These are phyloP conservation scores for Blepharisma japonicum DNA, from an alignment of 73 alveolate species.

Conservation along the genomic window DNA sequence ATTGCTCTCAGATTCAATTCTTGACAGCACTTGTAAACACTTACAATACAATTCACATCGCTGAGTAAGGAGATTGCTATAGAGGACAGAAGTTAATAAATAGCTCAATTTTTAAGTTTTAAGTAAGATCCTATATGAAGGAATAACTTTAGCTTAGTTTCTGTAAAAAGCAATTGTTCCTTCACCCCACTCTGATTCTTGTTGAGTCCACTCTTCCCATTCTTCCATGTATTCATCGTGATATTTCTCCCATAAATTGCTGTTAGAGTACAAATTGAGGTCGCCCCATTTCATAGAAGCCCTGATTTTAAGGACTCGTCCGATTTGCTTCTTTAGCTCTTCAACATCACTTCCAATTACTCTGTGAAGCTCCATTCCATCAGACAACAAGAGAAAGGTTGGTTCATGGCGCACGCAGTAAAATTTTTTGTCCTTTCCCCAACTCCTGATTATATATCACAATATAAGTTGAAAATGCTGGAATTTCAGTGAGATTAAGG, in stretches of 20 bases:
- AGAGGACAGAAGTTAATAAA: no score
- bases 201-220: neutral
- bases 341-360: constrained; percentile 24
- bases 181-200: neutral
- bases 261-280: neutral
- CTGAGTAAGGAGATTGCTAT: no score
- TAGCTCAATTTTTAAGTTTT: no score
- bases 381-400: constrained; percentile 17
- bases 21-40: no score
- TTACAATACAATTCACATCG: no score
- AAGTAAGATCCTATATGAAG: no score
- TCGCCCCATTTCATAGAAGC: neutral
- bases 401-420: constrained; percentile 23
- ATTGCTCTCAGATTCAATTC: no score
- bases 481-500: neutral
- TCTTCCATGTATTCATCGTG: constrained; percentile 16
- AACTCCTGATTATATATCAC: neutral
- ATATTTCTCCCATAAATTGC: neutral
- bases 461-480: neutral
- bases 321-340: neutral
- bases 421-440: constrained; percentile 25
- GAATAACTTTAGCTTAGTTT: no score
- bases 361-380: constrained; percentile 11
- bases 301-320: neutral
- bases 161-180: neutral